A percentile compares a stretch with the other conserved stretches of the same genome.
Conservation (phyloP, 2,329 filamentous ascomycete genomes). For the Basipetospora chlamydospora region DNA sequence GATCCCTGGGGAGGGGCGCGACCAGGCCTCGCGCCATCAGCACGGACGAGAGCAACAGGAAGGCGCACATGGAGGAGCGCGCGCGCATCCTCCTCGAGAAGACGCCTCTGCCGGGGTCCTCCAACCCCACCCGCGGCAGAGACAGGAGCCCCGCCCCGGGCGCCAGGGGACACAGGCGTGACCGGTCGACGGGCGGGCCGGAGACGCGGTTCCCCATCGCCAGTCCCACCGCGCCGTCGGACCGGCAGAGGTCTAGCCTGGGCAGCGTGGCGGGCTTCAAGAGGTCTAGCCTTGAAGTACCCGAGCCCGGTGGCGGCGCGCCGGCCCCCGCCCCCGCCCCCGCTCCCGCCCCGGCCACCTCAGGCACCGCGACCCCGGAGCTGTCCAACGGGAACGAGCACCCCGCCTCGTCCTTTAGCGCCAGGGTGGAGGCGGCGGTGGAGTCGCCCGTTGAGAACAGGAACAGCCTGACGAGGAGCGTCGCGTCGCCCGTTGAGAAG, state of each 20-base stretch:
- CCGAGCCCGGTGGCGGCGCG: constrained; percentile 42
- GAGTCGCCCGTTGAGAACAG: too few species aligned
- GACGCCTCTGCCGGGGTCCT: too few species aligned
- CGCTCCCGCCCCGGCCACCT: constrained; percentile 9
- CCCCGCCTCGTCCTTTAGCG: constrained; percentile 9
- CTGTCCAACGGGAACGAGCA: too few species aligned
- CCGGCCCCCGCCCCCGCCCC: constrained; percentile 12
- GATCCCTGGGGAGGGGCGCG: constrained; percentile 32
- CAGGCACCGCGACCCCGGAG: too few species aligned
- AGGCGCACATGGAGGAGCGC: constrained; percentile 86
- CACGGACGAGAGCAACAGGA: constrained; percentile 89
- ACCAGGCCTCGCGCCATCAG: constrained; percentile 73
- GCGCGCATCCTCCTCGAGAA: constrained; percentile 66
- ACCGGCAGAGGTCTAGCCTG: constrained; percentile 34
- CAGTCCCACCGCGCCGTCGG: constrained; percentile 40
- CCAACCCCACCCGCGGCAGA: constrained; percentile 63
- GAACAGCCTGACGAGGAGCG: constrained; percentile 9
- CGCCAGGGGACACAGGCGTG: constrained; percentile 52
- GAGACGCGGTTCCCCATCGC: constrained; percentile 79
- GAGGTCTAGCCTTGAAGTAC: constrained; percentile 69
- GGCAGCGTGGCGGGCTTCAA: constrained; percentile 36
- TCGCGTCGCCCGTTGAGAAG: constrained; percentile 3
- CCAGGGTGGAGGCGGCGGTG: constrained; percentile 11
- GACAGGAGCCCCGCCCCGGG: constrained; percentile 48
- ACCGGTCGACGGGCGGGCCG: constrained; percentile 59